A percentile compares a stretch with the other conserved stretches of the same genome.
These are phyloP conservation scores for Calonectria hongkongensis DNA, from an alignment of 2,329 filamentous ascomycete species.

Conservation along the genomic window DNA sequence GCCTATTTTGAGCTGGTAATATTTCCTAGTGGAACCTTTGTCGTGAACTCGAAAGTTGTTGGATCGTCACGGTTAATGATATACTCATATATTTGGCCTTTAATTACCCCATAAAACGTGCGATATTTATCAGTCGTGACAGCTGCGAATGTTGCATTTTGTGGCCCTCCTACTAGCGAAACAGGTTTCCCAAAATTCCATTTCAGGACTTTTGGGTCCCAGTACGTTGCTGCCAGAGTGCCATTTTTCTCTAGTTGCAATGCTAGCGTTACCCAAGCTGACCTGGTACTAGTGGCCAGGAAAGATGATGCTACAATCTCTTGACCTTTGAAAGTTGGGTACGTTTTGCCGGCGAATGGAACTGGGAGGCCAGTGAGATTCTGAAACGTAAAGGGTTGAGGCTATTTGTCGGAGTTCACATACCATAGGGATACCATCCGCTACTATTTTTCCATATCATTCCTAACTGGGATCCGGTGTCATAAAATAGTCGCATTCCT, in stretches of 20 bases:
- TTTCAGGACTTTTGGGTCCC: not conserved
- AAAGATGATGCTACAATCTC: constrained; percentile 9
- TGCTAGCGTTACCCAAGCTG: not conserved
- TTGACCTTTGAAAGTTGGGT: constrained; percentile 15
- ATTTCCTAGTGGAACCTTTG: not conserved
- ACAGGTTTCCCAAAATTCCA: constrained; percentile 26
- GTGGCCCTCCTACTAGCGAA: not conserved
- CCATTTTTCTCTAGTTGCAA: constrained; percentile 24
- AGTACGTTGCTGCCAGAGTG: constrained; percentile 17
- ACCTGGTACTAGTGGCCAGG: not conserved
- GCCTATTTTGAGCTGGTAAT: not conserved
- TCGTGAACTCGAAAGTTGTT: not conserved
- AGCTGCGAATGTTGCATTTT: not conserved
- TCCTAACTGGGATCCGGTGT: constrained; percentile 12
- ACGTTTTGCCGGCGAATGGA: not conserved
- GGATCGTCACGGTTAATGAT: not conserved
- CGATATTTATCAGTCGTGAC: constrained; percentile 3
- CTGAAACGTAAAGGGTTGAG: too few relatives aligned
- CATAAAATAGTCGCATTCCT: not conserved
- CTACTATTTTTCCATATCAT: constrained; percentile 6
- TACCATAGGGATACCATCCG: not conserved
- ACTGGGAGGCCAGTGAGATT: not conserved
- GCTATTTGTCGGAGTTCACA: too few relatives aligned
- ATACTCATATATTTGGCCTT: constrained; percentile 1
- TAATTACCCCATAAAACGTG: constrained; percentile 5